These are phyloP conservation scores for Tulasnella sp. DNA, from an alignment of 768 basidiomycete genomes.

Conservation along the genomic window DNA sequence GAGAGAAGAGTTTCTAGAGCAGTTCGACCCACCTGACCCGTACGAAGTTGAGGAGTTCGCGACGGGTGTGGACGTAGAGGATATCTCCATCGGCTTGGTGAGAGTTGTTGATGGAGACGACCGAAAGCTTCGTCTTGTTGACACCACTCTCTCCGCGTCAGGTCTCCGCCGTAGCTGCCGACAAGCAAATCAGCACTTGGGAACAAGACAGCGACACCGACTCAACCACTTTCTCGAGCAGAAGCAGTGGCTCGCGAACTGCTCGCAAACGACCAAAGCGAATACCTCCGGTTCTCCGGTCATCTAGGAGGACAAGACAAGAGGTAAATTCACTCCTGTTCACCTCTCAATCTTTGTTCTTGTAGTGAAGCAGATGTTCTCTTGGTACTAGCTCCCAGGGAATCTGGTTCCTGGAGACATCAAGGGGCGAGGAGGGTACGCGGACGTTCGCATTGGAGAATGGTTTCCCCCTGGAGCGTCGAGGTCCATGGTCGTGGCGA, in stretches of 20 bases:
- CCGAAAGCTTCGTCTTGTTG: not conserved
- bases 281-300: not conserved
- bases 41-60: not conserved
- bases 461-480: not conserved
- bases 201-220: not conserved
- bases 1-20: not conserved
- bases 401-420: not conserved
- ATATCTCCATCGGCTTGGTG: not conserved
- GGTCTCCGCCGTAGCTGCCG: not conserved
- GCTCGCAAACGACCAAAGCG: not conserved
- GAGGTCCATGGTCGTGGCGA: not conserved
- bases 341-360: not conserved
- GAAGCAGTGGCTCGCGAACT: not conserved
- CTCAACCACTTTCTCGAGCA: not conserved
- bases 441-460: not conserved
- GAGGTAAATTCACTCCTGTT: not conserved
- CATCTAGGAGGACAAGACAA: not conserved
- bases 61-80: not conserved
- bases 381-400: not conserved
- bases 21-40: constrained; percentile 5
- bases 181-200: not conserved
- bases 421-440: constrained; percentile 10
- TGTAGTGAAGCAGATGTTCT: not conserved
- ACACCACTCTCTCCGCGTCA: not conserved
- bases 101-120: not conserved